Evolutionary conservation across 768 basidiomycete genomes (phyloP), one percentile per base, ranked within the genome.

Genomic region (Hygrocybe punicea): DNA sequence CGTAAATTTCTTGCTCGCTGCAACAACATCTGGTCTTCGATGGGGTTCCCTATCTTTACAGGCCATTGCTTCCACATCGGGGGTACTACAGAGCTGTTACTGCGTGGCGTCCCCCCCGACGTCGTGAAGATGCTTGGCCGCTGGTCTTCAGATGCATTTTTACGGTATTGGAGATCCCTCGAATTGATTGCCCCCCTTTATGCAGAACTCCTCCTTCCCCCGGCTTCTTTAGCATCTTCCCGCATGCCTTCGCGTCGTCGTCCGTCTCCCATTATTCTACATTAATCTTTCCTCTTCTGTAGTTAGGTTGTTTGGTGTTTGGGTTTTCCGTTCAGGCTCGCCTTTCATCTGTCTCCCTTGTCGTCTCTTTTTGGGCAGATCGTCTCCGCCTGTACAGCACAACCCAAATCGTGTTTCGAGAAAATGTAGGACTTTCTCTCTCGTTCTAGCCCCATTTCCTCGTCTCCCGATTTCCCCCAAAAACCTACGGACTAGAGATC

Each of bases 61-160:
- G 73, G 71, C 0, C 71, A 76, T 48, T 57, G 60, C 47, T 76
- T 75, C 53, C 62, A 65, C 1, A 76, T 76, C 23, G 73, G 75
- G 0, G 73, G 75, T 0, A 73, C 74, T 3, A 72, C 69, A 0
- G 63, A 69, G 17, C 53, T 72, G 4, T 56, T 75, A 0, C 56
- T 70, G 0, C 46, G 60, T 0, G 67, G 72, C 5, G 65, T 77
- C 1, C 59, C 65, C 1, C 71, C 72, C 8, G 65, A 73, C 23
- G 57, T 76, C 0, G 69, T 76, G 7, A 69, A 66, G 51, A 19
- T 53, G 0, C 65, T 70, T 42, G 71, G 73, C 0, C 23, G 65
- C 1, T 76, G 73, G 73, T 65, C 69, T 1, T 76, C 73, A 0
- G 64, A 69, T 14, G 61, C 71, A 8, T 76, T 74, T 36, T 63